Evolutionary conservation across 495 filamentous ascomycete genomes (phyloP), one percentile per base, ranked within the genome.

Genomic region (Neurospora sp.): DNA sequence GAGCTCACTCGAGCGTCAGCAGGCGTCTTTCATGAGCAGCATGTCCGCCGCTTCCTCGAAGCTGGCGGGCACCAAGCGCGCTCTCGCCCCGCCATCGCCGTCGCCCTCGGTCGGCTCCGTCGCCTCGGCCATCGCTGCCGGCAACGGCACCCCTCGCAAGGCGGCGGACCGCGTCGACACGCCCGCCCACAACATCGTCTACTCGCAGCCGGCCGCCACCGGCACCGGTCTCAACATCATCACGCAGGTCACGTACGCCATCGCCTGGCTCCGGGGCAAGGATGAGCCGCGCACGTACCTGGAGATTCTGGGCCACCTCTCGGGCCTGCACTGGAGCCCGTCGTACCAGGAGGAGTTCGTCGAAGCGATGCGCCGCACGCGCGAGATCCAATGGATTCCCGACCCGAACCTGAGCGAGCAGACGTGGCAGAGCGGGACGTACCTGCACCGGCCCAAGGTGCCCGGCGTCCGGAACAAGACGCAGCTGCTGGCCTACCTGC

Each of bases 261-360:
- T 97, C 80, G 88, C 92, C 11, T 92, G 93, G 80, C 91, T 99
- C 78, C 96, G 96, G 79, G 84, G 85, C 72, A 95, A 94, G 81
- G 88, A 88, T 74, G 82, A 88, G 35, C 88, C 93, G 18, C 88
- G 94, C 76, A 90, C 89, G 18, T 89, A 93, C 44, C 78, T 83
- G 60, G 91, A 95, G 75, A 90, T 98, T 71, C 83, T 95, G 35
- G 87, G 88, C 70, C 96, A 96, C 79, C 85, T 98, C 12, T 91
- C 88, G 38, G 84, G 92, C 12, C 87, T 90, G 74, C 84, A 89
- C 77, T 75, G 79, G 27, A 74, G 82, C 9, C 83, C 86, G 69
- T 44, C 72, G 3, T 80, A 80, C 73, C 85, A 88, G 72, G 79
- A 78, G 74, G 81, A 66, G 75, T 85, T 84, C 38, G 80, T 87